These are phyloP conservation scores for Lenzites betulinus DNA, from an alignment of 768 basidiomycete species.

Conservation along the genomic window DNA sequence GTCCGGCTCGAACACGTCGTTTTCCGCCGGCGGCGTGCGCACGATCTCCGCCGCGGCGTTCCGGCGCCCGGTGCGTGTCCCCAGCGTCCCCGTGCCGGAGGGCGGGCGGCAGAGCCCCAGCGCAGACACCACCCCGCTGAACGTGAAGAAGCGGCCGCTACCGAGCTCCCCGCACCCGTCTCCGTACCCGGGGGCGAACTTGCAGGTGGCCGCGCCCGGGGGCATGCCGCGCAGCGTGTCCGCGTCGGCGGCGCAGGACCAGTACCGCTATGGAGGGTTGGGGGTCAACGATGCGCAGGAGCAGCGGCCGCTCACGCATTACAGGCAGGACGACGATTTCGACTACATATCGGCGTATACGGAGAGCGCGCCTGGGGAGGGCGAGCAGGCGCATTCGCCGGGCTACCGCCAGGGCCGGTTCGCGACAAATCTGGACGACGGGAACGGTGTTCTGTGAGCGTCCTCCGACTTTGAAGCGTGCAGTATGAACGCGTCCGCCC, in stretches of 20 bases:
- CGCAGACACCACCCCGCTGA: slow-evolving; percentile 50
- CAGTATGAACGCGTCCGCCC: background rate
- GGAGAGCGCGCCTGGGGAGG: slow-evolving; percentile 4
- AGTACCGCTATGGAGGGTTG: slow-evolving; percentile 6
- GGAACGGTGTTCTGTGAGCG: background rate
- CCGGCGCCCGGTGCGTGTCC: slow-evolving; percentile 46
- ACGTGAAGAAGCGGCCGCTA: slow-evolving; percentile 49
- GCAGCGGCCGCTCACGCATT: slow-evolving; percentile 10
- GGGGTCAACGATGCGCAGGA: background rate
- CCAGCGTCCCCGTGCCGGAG: slow-evolving; percentile 22
- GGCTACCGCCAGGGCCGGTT: slow-evolving; percentile 49
- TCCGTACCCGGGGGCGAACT: slow-evolving; percentile 4
- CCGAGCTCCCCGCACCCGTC: slow-evolving; percentile 46
- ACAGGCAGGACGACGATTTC: slow-evolving; percentile 46
- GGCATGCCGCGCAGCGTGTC: slow-evolving; percentile 2
- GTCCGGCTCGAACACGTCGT: slow-evolving; percentile 28
- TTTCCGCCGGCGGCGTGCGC: slow-evolving; percentile 36
- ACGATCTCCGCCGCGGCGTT: slow-evolving; percentile 81
- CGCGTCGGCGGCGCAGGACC: slow-evolving; percentile 3
- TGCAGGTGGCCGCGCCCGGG: background rate
- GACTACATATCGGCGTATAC: slow-evolving; percentile 63
- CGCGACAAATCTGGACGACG: slow-evolving; percentile 47
- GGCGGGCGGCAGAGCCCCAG: slow-evolving; percentile 16
- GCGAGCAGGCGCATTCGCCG: slow-evolving; percentile 1
- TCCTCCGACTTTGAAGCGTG: background rate